Conservation (phyloP, 2,329 filamentous ascomycete genomes). For the Botrytis deweyae region DNA sequence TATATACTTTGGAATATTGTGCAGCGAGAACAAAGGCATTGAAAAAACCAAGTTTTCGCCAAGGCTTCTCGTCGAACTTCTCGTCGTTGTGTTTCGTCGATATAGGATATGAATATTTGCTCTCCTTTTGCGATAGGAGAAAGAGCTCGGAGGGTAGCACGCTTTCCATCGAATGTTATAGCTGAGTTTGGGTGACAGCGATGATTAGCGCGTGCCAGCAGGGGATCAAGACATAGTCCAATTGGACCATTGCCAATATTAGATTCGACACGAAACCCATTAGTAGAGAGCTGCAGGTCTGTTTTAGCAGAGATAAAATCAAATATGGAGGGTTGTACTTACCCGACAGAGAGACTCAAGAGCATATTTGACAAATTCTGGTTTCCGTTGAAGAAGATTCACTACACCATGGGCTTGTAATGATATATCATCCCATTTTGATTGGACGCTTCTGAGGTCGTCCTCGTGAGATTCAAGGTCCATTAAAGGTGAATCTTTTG, state of each 20-base stretch:
- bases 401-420: conserved; percentile 52
- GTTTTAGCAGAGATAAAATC: conserved; percentile 2
- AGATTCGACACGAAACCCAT: conserved; percentile 56
- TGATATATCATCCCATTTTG: conserved; percentile 45
- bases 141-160: conserved; percentile 52
- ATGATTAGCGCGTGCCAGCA: conserved; percentile 56
- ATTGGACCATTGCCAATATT: conserved; percentile 53
- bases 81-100: conserved; percentile 45
- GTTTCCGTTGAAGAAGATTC: conserved; percentile 40
- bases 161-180: conserved; percentile 55
- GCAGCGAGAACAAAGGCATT: conserved; percentile 14
- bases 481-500: conserved; percentile 38
- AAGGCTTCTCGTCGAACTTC: conserved; percentile 19
- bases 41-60: conserved; percentile 18
- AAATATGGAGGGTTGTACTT: conserved; percentile 24
- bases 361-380: conserved; percentile 41
- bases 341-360: conserved; percentile 56
- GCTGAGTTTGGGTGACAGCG: conserved; percentile 61
- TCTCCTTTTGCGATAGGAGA: conserved; percentile 50
- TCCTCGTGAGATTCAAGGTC: conserved; percentile 49
- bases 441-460: conserved; percentile 42
- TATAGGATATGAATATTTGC: conserved; percentile 62
- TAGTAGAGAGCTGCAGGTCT: conserved; percentile 54
- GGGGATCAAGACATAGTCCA: conserved; percentile 57
- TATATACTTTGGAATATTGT: neutral